Percentiles rank a stretch among this genome's conserved stretches.
These are phyloP conservation scores for Purshia tridentata DNA, from an alignment of 306 rosid species.

Conservation along the genomic window DNA sequence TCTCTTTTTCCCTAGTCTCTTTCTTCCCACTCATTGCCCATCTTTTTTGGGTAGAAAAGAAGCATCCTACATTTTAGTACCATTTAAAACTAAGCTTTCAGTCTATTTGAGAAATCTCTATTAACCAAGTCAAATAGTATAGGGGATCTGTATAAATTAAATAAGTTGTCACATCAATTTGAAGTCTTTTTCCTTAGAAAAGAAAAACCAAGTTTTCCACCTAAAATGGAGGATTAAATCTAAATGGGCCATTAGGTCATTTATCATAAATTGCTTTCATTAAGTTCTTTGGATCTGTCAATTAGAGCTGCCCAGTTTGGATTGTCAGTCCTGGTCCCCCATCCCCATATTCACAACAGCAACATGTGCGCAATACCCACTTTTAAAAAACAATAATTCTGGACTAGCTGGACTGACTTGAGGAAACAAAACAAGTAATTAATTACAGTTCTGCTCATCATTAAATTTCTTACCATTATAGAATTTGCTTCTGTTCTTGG, in stretches of 20 bases:
- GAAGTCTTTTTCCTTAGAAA: too few relatives aligned
- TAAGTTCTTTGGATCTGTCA: neutral
- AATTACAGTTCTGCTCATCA: too few relatives aligned
- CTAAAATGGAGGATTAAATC: neutral
- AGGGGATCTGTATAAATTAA: too few relatives aligned
- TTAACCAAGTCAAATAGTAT: too few relatives aligned
- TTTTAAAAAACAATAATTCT: neutral
- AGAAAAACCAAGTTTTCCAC: neutral
- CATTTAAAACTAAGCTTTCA: too few relatives aligned
- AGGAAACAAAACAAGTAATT: neutral
- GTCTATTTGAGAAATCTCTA: too few relatives aligned
- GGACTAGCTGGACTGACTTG: neutral
- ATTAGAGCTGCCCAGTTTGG: neutral
- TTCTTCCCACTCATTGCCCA: too few relatives aligned
- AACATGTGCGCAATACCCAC: neutral
- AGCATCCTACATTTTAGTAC: too few relatives aligned
- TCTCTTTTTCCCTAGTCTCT: too few relatives aligned
- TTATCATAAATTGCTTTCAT: neutral
- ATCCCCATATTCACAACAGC: neutral
- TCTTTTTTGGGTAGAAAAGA: too few relatives aligned
- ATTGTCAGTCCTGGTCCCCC: neutral
- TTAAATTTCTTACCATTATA: neutral
- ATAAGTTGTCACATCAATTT: too few relatives aligned
- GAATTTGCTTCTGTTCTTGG: neutral
- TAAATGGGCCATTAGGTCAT: neutral